Conservation (phyloP, 192 early-diverging fungal species). For the Backusella mclennaniae region DNA sequence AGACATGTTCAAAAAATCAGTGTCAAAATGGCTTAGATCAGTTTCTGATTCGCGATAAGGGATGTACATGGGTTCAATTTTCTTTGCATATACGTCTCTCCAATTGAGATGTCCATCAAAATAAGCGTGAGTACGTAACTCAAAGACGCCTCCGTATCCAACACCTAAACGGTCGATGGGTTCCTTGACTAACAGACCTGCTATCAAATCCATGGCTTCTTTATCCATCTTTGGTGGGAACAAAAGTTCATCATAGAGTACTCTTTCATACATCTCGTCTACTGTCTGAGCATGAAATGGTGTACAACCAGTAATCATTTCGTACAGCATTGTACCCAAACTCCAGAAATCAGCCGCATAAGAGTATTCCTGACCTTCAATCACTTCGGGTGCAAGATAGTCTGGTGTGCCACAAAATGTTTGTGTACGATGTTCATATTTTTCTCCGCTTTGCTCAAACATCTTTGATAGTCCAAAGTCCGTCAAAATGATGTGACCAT, state of each 20-base stretch:
- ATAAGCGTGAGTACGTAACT: constrained; percentile 75
- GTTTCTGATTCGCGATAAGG: constrained; percentile 58
- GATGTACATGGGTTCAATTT: constrained; percentile 61
- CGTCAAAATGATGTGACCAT: constrained; percentile 88
- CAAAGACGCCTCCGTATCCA: constrained; percentile 50
- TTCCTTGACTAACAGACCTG: constrained; percentile 48
- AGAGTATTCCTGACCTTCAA: constrained; percentile 61
- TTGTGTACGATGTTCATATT: constrained; percentile 42
- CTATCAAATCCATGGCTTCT: constrained; percentile 45
- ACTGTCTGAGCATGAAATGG: constrained; percentile 63
- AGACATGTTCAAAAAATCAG: constrained; percentile 51
- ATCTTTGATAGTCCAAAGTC: constrained; percentile 95
- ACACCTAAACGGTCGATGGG: constrained; percentile 67
- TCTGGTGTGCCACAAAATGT: constrained; percentile 82
- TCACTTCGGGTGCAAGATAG: constrained; percentile 84
- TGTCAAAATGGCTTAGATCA: constrained; percentile 58
- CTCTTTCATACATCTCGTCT: constrained; percentile 55
- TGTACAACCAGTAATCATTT: constrained; percentile 82
- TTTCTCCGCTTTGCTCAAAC: constrained; percentile 28
- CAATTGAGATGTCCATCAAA: constrained; percentile 67
- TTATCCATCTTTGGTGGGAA: constrained; percentile 47
- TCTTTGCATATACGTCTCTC: constrained; percentile 63
- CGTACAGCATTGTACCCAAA: constrained; percentile 87
- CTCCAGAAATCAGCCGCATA: constrained; percentile 91
- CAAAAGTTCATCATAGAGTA: constrained; percentile 51